Percentiles rank a stretch among this genome's conserved stretches.
Conservation (phyloP, 1,284 basidiomycete species). For the Boletellus sp. region DNA sequence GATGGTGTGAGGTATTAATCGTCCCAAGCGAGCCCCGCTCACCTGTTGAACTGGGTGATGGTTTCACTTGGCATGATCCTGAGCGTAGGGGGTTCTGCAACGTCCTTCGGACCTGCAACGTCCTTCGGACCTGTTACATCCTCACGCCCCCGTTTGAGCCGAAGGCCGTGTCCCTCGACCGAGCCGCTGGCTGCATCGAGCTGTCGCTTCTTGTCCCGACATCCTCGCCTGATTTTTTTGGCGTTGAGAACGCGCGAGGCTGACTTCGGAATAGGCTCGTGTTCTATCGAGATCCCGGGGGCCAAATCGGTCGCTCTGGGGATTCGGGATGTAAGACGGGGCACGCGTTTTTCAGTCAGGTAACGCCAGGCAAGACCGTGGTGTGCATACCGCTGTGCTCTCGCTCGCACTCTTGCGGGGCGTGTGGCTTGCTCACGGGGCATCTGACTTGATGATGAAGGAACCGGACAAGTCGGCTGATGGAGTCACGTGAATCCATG, state of each 20-base stretch:
- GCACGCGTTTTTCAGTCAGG: conserved; percentile 1
- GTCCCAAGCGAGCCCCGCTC: conserved; percentile 23
- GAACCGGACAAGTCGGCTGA: conserved; percentile 1
- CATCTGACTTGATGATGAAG: conserved; percentile 40
- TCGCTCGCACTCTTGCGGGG: conserved; percentile 41
- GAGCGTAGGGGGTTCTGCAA: conserved; percentile 31
- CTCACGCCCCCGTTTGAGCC: conserved; percentile 38
- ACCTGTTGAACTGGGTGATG: conserved; percentile 71
- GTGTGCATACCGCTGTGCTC: conserved; percentile 37
- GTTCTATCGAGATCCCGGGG: conserved; percentile 37
- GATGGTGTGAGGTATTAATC: conserved; percentile 6
- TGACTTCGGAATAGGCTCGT: conserved; percentile 66
- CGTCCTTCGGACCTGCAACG: conserved; percentile 18
- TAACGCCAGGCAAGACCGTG: not conserved
- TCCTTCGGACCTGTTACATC: conserved; percentile 19
- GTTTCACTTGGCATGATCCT: conserved; percentile 65
- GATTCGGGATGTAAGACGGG: not conserved
- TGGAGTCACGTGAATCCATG: conserved; percentile 17
- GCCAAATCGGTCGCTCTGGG: conserved; percentile 51
- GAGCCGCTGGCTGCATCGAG: conserved; percentile 30
- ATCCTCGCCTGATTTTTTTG: conserved; percentile 51
- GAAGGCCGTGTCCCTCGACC: conserved; percentile 28
- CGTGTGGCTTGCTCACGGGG: conserved; percentile 64
- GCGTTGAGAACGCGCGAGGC: conserved; percentile 62
- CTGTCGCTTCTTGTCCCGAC: conserved; percentile 48